Conservation (phyloP, 2,329 filamentous ascomycete genomes). For the Beauveria pseudobassiana region DNA sequence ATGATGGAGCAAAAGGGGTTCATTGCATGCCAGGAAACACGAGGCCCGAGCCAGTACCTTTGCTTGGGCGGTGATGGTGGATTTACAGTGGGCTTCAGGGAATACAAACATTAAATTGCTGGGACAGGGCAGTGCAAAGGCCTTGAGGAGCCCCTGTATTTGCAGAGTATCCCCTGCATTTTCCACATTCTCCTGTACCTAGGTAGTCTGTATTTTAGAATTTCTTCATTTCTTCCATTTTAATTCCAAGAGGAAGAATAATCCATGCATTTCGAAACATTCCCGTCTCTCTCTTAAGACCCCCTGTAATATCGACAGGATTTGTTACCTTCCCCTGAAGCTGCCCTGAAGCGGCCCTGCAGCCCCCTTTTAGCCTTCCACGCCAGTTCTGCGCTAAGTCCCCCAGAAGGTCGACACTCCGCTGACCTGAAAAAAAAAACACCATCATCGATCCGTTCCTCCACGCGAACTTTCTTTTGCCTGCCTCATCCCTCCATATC, state of each 20-base stretch:
- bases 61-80: not conserved
- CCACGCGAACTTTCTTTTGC: conserved; percentile 8
- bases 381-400: too few relatives aligned
- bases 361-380: not conserved
- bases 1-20: not conserved
- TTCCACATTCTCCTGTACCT: not conserved
- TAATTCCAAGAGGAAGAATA: too few relatives aligned
- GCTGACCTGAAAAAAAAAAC: not conserved
- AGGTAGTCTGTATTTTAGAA: not conserved
- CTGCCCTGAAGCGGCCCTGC: not conserved
- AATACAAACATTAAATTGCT: not conserved
- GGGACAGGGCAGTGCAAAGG: not conserved
- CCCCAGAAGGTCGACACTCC: not conserved
- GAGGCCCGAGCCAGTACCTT: not conserved
- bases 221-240: not conserved
- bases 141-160: not conserved
- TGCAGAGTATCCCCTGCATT: not conserved
- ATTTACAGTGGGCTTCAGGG: not conserved
- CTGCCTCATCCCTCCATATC: conserved; percentile 3
- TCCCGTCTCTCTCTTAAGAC: too few relatives aligned
- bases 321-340: not conserved
- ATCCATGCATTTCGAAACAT: too few relatives aligned
- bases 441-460: not conserved
- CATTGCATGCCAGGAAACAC: not conserved
- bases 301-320: not conserved